Evolutionary conservation across 331 rosid genomes (phyloP).

Genomic region (Phaseolus coccineus): DNA sequence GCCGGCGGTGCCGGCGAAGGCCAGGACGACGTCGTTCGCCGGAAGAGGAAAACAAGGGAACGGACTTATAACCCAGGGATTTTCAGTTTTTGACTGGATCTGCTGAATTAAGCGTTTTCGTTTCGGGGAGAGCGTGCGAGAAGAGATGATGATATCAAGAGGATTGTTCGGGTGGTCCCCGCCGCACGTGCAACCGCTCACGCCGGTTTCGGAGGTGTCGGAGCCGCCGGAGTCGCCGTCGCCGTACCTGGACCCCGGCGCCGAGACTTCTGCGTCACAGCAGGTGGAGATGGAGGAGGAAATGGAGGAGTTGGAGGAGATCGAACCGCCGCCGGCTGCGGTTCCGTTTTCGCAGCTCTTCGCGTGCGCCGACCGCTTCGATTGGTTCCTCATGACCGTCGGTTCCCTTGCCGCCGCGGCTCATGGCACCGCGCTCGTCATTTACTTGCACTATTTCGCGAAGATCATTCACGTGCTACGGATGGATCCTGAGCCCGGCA

Average conservation of each 20-base stretch:
- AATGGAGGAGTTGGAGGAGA: constrained; percentile 88
- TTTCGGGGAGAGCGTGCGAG: constrained; percentile 16
- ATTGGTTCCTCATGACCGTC: constrained; percentile 87
- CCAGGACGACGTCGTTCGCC: constrained; percentile 56
- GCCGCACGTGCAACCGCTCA: constrained; percentile 93
- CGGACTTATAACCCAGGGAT: constrained; percentile 17
- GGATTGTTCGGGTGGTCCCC: constrained; percentile 99
- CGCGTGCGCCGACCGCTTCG: constrained; percentile 92
- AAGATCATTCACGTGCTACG: constrained; percentile 75
- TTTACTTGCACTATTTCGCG: constrained; percentile 91
- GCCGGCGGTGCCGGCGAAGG: constrained; percentile 54
- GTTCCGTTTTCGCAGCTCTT: constrained; percentile 89
- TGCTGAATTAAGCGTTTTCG: constrained; percentile 41
- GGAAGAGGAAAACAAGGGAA: constrained; percentile 1
- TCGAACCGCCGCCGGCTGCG: constrained; percentile 96
- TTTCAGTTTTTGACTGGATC: constrained; percentile 57
- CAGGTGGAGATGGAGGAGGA: constrained; percentile 87
- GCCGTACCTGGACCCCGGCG: constrained; percentile 81
- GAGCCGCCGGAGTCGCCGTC: constrained; percentile 99
- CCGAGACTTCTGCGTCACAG: constrained; percentile 72
- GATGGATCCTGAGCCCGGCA: constrained; percentile 3
- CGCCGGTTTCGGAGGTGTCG: constrained; percentile 98
- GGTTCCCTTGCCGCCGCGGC: constrained; percentile 98
- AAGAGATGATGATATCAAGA: constrained; percentile 77
- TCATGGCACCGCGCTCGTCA: constrained; percentile 96